phyloP scores from a whole-genome alignment of 2,329 filamentous ascomycete genomes.

The Aspergillus niger region DNA sequence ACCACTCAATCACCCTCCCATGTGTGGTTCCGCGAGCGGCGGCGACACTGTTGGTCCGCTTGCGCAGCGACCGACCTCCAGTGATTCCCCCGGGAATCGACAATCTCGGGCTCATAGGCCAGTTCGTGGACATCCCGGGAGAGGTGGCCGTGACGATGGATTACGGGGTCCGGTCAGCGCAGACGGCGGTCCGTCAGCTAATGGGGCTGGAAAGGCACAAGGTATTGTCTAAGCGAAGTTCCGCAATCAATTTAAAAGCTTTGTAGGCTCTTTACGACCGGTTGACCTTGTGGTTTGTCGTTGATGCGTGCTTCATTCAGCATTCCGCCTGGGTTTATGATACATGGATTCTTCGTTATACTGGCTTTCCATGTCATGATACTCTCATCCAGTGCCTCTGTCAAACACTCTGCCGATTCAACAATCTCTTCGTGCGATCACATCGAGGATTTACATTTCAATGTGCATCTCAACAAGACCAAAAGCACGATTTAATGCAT shows the following conservation, averaged over 20 bases:
- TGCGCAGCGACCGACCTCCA: conserved; percentile 39
- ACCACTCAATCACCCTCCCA: conserved; percentile 38
- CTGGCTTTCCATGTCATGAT: no score
- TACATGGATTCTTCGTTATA: no score
- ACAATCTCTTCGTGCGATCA: no score
- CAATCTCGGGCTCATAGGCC: conserved; percentile 22
- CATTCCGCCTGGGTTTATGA: no score
- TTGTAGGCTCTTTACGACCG: neutral
- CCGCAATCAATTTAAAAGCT: conserved; percentile 3
- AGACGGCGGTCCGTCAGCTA: conserved; percentile 23
- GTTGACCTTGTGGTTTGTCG: neutral
- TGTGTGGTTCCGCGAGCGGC: conserved; percentile 46
- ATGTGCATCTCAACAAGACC: no score
- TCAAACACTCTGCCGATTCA: no score
- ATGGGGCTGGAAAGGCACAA: conserved; percentile 15
- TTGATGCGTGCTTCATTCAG: no score
- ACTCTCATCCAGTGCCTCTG: no score
- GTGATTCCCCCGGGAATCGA: conserved; percentile 30
- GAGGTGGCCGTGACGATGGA: conserved; percentile 17
- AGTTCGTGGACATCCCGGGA: conserved; percentile 25
- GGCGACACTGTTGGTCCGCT: conserved; percentile 40
- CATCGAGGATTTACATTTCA: no score
- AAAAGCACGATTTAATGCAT: no score
- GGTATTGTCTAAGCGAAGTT: conserved; percentile 8
- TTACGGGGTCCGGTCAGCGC: conserved; percentile 25